phyloP scores from a whole-genome alignment of 2,329 filamentous ascomycete species.

The Fusarium bactridioides region DNA sequence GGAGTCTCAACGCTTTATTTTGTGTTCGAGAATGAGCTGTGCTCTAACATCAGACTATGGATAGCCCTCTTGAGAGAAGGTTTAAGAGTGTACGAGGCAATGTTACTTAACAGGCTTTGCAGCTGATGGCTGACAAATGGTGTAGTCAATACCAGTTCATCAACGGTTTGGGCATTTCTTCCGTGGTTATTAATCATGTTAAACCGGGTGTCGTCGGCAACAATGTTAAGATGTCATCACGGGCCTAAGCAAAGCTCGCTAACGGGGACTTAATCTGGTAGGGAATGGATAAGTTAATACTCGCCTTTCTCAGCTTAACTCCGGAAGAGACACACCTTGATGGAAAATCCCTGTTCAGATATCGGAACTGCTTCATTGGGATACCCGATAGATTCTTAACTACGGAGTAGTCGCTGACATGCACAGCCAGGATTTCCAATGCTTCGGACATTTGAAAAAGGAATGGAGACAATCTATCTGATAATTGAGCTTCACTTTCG shows the following conservation, averaged over 20 bases:
- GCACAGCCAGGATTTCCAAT: conserved; percentile 23
- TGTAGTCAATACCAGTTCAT: conserved; percentile 15
- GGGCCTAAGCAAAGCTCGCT: conserved; percentile 14
- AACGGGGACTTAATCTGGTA: conserved; percentile 23
- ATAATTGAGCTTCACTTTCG: neutral
- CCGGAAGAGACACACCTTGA: conserved; percentile 30
- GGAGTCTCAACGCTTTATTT: neutral
- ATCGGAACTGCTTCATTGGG: conserved; percentile 42
- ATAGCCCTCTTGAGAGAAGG: neutral
- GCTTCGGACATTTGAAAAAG: neutral
- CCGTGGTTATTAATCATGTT: conserved; percentile 26
- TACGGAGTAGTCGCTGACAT: conserved; percentile 18
- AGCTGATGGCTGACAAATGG: conserved; percentile 38
- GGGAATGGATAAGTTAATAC: conserved; percentile 32
- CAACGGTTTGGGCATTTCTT: conserved; percentile 36
- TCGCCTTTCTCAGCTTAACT: conserved; percentile 34
- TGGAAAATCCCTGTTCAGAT: conserved; percentile 34
- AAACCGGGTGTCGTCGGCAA: conserved; percentile 38
- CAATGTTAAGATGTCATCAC: conserved; percentile 16
- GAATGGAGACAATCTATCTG: neutral
- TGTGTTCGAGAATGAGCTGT: neutral
- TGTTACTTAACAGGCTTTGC: conserved; percentile 4
- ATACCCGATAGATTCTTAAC: conserved; percentile 29
- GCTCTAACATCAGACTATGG: neutral
- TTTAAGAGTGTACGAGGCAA: neutral